Evolutionary conservation across 495 filamentous ascomycete genomes (phyloP), one percentile per base, ranked within the genome.

Genomic region (Penicillium nucicola): DNA sequence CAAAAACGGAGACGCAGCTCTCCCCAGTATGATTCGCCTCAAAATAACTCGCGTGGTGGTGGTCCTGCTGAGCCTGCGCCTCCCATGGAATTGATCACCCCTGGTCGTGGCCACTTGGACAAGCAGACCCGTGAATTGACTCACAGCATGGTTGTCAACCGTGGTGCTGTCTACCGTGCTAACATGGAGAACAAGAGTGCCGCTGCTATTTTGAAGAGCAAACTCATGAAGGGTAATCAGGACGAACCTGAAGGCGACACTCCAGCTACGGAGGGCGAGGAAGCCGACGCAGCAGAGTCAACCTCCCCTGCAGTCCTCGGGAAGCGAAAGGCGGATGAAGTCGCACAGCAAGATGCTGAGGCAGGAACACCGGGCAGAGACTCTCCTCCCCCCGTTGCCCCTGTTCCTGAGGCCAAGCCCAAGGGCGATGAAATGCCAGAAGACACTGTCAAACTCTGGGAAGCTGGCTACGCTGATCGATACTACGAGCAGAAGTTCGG

Each of bases 401-500:
- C 68, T 4, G 71, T 69, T 12, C 60, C 67, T n/a, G 42, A 63
- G 22, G 69, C 7, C 7, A 57, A 67, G 22, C 58, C 53, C 18
- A 63, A 81, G 22, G 66, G 75, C 12, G 84, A 86, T 45, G 87
- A 86, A 30, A 71, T 77, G 35, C 78, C 86, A 1, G 77, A 78
- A 42, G 93, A 99, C 58, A 89, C 82, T 12, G 90, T 99, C 43
- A 81, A 86, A 42, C 76, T 99, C 12, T 99, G 93, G 95, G 95
- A 97, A 61, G 80, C 88, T 47, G 93, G 93, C 28, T 99, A 97
- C 70, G 85, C 85, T 28, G 92, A 96, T 63, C 78, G 93, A 32
- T 99, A 99, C 67, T 99, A 99, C 65, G 86, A 96, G 66, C 89
- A 95, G 66, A 99, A 99, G 64, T 99, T 99, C 69, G 69, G 84